Percentiles rank a stretch among this genome's conserved stretches.
Evolutionary conservation across 305 asterid genomes (phyloP).

Genomic region (Plantago rigida): DNA sequence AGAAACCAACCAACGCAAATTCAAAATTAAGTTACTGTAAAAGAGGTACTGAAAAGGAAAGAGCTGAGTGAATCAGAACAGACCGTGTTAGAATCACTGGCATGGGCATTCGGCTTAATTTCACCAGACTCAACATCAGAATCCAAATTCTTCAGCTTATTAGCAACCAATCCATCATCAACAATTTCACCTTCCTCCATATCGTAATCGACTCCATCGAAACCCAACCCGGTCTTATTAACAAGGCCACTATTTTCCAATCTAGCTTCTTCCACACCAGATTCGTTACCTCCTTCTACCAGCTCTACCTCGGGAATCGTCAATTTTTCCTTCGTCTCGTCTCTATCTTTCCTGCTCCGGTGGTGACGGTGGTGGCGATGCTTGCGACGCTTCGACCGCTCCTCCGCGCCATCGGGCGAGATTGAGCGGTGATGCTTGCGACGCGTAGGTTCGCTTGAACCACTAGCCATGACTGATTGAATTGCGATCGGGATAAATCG

Average conservation of each 20-base stretch:
- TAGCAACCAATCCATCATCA: conserved; percentile 44
- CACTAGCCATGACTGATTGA: conserved; percentile 49
- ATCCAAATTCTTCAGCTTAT: conserved; percentile 31
- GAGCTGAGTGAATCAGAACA: conserved; percentile 42
- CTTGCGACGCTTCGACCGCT: conserved; percentile 72
- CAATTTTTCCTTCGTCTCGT: conserved; percentile 17
- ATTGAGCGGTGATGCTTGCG: conserved; percentile 67
- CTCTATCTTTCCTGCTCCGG: conserved; percentile 47
- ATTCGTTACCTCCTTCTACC: conserved; percentile 23
- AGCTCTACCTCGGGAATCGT: conserved; percentile 28
- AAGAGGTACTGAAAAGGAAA: conserved; percentile 8
- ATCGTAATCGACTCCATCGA: conserved; percentile 57
- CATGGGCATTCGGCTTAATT: conserved; percentile 27
- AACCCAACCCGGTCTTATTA: conserved; percentile 28
- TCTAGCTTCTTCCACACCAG: conserved; percentile 28
- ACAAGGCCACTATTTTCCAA: conserved; percentile 28
- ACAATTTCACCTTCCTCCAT: conserved; percentile 97
- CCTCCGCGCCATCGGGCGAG: conserved; percentile 49
- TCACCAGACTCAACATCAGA: conserved; percentile 47
- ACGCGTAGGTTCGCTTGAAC: conserved; percentile 46
- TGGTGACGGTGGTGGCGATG: conserved; percentile 70
- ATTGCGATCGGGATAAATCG: conserved; percentile 6
- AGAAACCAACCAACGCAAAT: neutral
- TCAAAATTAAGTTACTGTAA: neutral
- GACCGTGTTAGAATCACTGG: conserved; percentile 46